phyloP scores from a whole-genome alignment of 2,329 filamentous ascomycete genomes.

The Colletotrichum abscissum region DNA sequence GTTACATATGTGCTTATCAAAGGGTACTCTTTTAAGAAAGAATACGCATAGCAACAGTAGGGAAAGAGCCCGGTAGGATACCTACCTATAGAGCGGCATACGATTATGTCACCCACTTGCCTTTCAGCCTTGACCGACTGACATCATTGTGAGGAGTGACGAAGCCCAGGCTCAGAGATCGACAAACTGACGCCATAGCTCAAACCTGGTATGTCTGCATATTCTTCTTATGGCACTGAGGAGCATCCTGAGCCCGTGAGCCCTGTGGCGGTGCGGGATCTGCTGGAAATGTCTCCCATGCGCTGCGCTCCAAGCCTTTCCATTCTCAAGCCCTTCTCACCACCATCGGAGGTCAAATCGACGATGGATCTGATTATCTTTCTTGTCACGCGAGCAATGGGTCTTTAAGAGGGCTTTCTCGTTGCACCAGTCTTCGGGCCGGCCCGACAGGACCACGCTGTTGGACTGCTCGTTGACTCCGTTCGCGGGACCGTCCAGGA shows the following conservation, averaged over 20 bases:
- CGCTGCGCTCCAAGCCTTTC: neutral
- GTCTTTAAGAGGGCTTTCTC: neutral
- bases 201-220: constrained; percentile 14
- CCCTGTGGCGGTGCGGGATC: constrained; percentile 7
- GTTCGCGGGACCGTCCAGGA: neutral
- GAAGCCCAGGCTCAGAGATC: constrained; percentile 26
- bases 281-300: neutral
- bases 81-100: too few species aligned
- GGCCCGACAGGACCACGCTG: constrained; percentile 7
- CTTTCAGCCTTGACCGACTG: constrained; percentile 29
- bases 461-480: neutral
- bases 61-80: too few species aligned
- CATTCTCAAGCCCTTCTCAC: neutral
- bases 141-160: constrained; percentile 34
- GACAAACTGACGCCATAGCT: constrained; percentile 32
- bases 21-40: too few species aligned
- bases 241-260: neutral
- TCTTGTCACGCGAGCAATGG: neutral
- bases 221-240: neutral
- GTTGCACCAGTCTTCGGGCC: neutral
- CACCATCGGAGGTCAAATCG: neutral
- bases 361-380: neutral
- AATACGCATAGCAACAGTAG: too few species aligned
- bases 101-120: too few species aligned
- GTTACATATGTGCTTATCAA: too few species aligned